Base-by-base conservation (phyloP, 2,329 filamentous ascomycete genomes). In the Sporothrix brasiliensis region DNA sequence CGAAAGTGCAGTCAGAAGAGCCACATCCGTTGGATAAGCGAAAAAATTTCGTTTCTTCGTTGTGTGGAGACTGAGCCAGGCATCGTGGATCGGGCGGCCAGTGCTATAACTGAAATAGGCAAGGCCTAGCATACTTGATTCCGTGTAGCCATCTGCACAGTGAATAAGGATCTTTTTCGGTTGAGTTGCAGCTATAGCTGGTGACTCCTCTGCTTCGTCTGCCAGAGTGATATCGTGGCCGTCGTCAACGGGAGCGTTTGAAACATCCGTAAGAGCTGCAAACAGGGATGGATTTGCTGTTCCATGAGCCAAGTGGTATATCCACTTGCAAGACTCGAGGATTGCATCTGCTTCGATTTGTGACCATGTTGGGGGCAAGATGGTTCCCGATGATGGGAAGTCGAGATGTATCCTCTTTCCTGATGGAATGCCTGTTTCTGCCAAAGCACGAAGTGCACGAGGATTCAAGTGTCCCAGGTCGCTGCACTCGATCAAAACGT, bases 61-160 rank as follows among this genome's bases (percentile, higher is more conserved):
- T 13, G 89, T 89, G 78, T 99, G 95, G 65, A 99, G 83, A 71
- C 88, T 86, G 11, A 98, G 84, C 94, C 94, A 98, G 10, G 95
- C 94, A 70, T 93, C 88, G 39, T 94, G 91, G 0, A 94, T 87
- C 0, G 94, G 87, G 13, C 89, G 84, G 7, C 92, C 93, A 73
- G 95, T 92, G 69, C 92, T 92, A 79, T 93, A 99, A 85, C 96
- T 97, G 78, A 91, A 93, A 80, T 99, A 99, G 11, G 94, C 92
- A 52, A 99, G 88, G 1, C 88, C 93, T 21, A 99, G 85, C 79
- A 99, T 86, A 1, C 93, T 93, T 1, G 92, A 94, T 80, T 99
- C 95, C 0, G 95, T 99, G 77, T 99, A 99, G 21, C 95, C 95
- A 79, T 99, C 95, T 2, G 91, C 90, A 79, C 95, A 98, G 79